Evolutionary conservation across 306 rosid genomes (phyloP).

Genomic region (Argentina anserina): DNA sequence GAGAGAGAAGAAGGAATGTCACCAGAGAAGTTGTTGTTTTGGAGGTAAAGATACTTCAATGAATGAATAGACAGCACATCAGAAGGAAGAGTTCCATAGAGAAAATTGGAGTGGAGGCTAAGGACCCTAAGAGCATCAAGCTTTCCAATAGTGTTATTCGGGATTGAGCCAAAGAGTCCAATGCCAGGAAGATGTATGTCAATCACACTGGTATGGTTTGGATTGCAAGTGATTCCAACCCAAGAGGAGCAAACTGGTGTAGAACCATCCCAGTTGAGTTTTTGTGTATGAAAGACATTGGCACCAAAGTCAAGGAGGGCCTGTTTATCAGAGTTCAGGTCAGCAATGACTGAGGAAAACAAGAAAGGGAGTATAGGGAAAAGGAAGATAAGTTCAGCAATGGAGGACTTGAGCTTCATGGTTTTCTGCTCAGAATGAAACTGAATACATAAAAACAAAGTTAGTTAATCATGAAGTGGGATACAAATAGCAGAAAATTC

Average conservation of each 20-base stretch:
- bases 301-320: slow-evolving; percentile 63
- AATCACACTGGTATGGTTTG: slow-evolving; percentile 40
- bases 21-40: slow-evolving; percentile 64
- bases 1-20: slow-evolving; percentile 56
- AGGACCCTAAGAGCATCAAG: slow-evolving; percentile 56
- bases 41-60: slow-evolving; percentile 53
- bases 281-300: slow-evolving; percentile 43
- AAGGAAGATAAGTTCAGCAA: slow-evolving; percentile 33
- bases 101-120: slow-evolving; percentile 72
- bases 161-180: slow-evolving; percentile 57
- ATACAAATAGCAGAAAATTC: not conserved
- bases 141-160: slow-evolving; percentile 51
- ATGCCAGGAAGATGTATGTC: slow-evolving; percentile 71
- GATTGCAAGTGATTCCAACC: slow-evolving; percentile 64
- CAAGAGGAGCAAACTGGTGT: slow-evolving; percentile 59
- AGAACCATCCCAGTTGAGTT: slow-evolving; percentile 65
- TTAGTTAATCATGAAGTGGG: slow-evolving; percentile 9
- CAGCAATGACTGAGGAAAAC: slow-evolving; percentile 28
- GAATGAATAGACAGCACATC: slow-evolving; percentile 60
- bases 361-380: slow-evolving; percentile 19
- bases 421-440: slow-evolving; percentile 25
- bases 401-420: slow-evolving; percentile 46
- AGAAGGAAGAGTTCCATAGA: slow-evolving; percentile 59
- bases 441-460: slow-evolving; percentile 24
- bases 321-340: slow-evolving; percentile 59